These are phyloP conservation scores for Metschnikowia reukaufii DNA, from an alignment of 805 yeast species.

Conservation along the genomic window DNA sequence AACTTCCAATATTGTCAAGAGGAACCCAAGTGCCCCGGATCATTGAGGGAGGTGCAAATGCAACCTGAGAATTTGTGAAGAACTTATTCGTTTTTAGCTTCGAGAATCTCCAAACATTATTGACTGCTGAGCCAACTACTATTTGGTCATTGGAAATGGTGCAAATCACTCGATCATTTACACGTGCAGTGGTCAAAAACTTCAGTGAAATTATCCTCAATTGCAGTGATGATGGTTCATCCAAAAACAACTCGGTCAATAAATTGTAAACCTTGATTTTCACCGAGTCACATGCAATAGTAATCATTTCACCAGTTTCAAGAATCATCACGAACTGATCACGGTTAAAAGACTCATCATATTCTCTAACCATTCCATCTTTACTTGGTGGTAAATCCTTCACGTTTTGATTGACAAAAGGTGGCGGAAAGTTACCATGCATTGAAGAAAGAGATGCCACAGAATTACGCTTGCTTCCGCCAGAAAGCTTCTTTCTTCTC, in stretches of 20 bases:
- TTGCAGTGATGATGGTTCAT: constrained; percentile 6
- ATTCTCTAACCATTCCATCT: neutral
- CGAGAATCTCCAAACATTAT: constrained; percentile 64
- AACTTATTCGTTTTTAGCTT: constrained; percentile 29
- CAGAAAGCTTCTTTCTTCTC: constrained; percentile 22
- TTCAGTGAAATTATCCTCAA: constrained; percentile 50
- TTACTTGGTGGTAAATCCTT: neutral
- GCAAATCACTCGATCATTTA: constrained; percentile 68
- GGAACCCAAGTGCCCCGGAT: constrained; percentile 13
- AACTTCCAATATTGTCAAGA: neutral
- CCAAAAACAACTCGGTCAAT: constrained; percentile 22
- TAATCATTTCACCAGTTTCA: constrained; percentile 49
- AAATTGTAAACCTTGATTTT: constrained; percentile 31
- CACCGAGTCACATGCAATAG: constrained; percentile 53
- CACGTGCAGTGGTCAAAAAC: constrained; percentile 66
- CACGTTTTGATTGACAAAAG: constrained; percentile 9
- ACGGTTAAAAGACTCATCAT: constrained; percentile 25
- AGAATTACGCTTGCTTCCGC: constrained; percentile 38
- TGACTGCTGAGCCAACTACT: constrained; percentile 62
- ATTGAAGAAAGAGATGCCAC: constrained; percentile 22
- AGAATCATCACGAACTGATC: constrained; percentile 55
- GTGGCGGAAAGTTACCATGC: constrained; percentile 39
- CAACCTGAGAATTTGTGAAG: constrained; percentile 10
- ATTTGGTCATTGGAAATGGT: constrained; percentile 50
- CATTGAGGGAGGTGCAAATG: constrained; percentile 21